phyloP scores from a whole-genome alignment of 768 basidiomycete genomes.

The Strobilomyces confusus region DNA sequence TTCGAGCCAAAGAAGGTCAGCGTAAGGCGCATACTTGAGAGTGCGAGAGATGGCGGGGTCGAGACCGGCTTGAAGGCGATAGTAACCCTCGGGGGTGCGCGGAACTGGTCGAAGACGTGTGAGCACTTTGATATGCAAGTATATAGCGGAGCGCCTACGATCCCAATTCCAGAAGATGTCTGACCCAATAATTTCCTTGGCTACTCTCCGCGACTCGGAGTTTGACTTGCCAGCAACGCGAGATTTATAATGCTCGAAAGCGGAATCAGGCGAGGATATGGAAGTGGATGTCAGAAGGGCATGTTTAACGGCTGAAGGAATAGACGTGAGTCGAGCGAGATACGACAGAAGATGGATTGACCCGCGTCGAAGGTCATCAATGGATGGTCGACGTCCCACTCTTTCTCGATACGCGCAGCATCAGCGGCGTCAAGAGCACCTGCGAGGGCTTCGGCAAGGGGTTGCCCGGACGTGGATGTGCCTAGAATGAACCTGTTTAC shows the following conservation, averaged over 20 bases:
- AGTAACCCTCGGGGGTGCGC: constrained; percentile 87
- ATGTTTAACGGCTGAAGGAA: constrained; percentile 20
- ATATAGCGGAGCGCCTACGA: constrained; percentile 42
- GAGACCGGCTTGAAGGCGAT: constrained; percentile 80
- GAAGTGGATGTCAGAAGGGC: constrained; percentile 19
- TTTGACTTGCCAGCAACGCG: constrained; percentile 66
- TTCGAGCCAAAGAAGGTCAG: constrained; percentile 91
- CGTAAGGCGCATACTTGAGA: constrained; percentile 76
- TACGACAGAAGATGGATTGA: constrained; percentile 49
- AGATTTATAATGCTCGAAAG: constrained; percentile 54
- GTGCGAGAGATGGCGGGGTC: constrained; percentile 80
- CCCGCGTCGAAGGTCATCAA: constrained; percentile 86
- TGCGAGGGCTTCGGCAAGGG: constrained; percentile 67
- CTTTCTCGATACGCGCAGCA: constrained; percentile 66
- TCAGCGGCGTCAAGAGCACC: constrained; percentile 64
- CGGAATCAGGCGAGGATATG: constrained; percentile 35
- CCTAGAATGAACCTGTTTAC: constrained; percentile 58
- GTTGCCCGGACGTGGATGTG: constrained; percentile 43
- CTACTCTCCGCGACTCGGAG: constrained; percentile 63
- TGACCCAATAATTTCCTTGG: constrained; percentile 60
- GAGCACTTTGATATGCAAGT: neutral
- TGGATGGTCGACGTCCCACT: constrained; percentile 67
- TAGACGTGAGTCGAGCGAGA: neutral
- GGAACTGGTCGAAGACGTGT: constrained; percentile 49
- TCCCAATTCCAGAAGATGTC: constrained; percentile 89